Base-by-base conservation (phyloP, 305 asterid species). In the Andrographis paniculata region DNA sequence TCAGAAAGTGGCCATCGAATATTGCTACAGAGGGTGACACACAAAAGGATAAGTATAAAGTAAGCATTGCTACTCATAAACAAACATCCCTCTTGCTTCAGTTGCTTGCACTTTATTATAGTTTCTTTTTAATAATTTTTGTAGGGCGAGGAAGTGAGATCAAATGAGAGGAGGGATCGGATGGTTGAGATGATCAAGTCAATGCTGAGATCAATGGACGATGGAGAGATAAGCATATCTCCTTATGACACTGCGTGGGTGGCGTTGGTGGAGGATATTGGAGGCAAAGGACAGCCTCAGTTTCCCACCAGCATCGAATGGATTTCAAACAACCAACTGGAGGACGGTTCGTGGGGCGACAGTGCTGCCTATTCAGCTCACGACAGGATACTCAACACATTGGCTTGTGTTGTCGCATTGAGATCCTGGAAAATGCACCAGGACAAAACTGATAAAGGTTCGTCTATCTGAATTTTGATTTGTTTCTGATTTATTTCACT, bases 221-320 rank as follows among this genome's bases (percentile, higher is more conserved):
- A 91, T 23, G 98, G 98, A 9, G 84, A 83, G 49, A 86, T 83
- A 43, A 82, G 59, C 33, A 6, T 67, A 14, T 91, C 96, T 0
- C 85, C 99, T 0, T 71, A 75, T 15, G 82, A 67, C 55, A 71
- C 76, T 0, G 72, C 80, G 5, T 65, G 56, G 57, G 49, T 62
- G 30, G 59, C 71, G 6, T 59, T 73, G 9, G 44, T 65, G 11
- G 27, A 47, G 37, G 65, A 75, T 38, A 9, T 50, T 50, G 38
- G 39, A 0, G 64, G 61, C n/a, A 33, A 58, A 6, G 51, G 56
- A 6, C 17, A 5, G 0, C 84, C 88, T 1, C 67, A 67, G 18
- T 79, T 75, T 53, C 84, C 77, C 1, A 56, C 71, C 0, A 53
- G 75, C 48, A 65, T 79, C 11, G 46, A 69, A 10, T 79, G 88